phyloP scores from a whole-genome alignment of 306 rosid genomes.

The Medicago lupulina region DNA sequence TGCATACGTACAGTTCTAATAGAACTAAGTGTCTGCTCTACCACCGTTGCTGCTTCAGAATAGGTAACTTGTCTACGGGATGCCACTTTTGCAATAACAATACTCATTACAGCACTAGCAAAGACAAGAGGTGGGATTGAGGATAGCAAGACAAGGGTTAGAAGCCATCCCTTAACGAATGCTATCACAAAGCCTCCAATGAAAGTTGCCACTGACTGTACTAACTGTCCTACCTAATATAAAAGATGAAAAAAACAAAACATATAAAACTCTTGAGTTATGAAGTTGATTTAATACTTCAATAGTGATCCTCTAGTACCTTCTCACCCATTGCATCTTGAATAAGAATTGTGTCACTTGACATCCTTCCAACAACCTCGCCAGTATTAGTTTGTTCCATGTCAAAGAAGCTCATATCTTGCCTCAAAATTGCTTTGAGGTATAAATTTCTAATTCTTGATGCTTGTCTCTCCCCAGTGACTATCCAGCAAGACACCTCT shows the following conservation, averaged over 20 bases:
- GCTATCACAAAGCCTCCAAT: conserved; percentile 68
- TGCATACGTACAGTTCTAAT: conserved; percentile 67
- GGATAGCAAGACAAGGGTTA: conserved; percentile 71
- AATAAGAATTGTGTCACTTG: conserved; percentile 85
- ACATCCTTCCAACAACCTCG: conserved; percentile 84
- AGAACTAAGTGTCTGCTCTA: conserved; percentile 77
- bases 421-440: conserved; percentile 77
- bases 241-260: neutral
- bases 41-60: conserved; percentile 70
- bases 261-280: too few species aligned
- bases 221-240: conserved; percentile 73
- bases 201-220: conserved; percentile 71
- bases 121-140: conserved; percentile 65
- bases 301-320: conserved; percentile 46
- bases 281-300: neutral
- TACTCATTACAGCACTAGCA: conserved; percentile 57
- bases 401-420: conserved; percentile 80
- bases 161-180: conserved; percentile 77
- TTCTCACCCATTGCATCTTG: conserved; percentile 96
- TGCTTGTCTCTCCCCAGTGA: conserved; percentile 89
- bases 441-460: conserved; percentile 77
- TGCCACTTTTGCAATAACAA: conserved; percentile 51
- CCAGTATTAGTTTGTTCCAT: conserved; percentile 68
- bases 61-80: conserved; percentile 70
- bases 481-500: conserved; percentile 89